phyloP scores from a whole-genome alignment of 2,329 filamentous ascomycete genomes.

The Sclerotinia borealis region DNA sequence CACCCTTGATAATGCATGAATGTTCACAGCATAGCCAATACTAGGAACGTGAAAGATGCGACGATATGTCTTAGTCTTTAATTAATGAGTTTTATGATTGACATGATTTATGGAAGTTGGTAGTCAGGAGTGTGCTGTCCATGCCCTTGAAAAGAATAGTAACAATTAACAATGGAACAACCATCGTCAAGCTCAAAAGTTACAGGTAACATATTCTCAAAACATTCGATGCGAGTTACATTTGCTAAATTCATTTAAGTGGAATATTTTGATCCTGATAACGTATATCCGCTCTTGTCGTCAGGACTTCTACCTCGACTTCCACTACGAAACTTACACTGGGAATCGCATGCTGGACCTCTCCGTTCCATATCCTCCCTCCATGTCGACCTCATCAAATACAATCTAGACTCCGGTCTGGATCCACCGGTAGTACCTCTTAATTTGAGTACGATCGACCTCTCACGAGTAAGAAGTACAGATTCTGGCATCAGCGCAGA shows the following conservation, averaged over 20 bases:
- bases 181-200: constrained; percentile 69
- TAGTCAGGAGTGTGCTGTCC: background rate
- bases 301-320: constrained; percentile 72
- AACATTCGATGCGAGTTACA: background rate
- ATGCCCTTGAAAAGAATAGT: background rate
- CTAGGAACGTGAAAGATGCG: background rate
- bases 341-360: constrained; percentile 90
- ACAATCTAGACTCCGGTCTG: constrained; percentile 39
- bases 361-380: constrained; percentile 89
- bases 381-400: constrained; percentile 75
- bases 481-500: constrained; percentile 37
- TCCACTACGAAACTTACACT: constrained; percentile 86
- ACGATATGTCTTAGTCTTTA: background rate
- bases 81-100: constrained; percentile 6
- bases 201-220: constrained; percentile 47
- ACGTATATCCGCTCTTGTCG: constrained; percentile 76
- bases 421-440: constrained; percentile 33
- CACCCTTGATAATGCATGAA: background rate
- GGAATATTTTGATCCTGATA: constrained; percentile 92
- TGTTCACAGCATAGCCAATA: background rate
- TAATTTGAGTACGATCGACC: constrained; percentile 29
- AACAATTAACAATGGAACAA: constrained; percentile 51
- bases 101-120: background rate
- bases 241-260: constrained; percentile 45
- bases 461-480: constrained; percentile 33